Evolutionary conservation across 2,329 filamentous ascomycete species (phyloP).

Genomic region (Fusarium phyllophilum): DNA sequence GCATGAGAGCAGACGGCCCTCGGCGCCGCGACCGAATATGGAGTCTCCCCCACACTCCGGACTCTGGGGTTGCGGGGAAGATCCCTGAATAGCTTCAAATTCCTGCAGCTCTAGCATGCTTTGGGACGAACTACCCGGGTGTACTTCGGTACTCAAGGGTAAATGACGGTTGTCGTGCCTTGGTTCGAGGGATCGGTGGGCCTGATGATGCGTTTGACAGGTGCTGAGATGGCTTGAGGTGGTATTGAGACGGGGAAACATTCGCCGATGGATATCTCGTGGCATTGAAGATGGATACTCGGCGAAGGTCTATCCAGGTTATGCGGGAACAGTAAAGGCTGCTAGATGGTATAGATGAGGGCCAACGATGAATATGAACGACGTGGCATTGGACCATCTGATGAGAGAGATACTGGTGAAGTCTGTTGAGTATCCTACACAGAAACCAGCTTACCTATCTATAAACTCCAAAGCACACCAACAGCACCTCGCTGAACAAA

Average conservation of each 20-base stretch:
- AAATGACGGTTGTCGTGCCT: neutral
- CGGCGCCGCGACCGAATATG: slow-evolving; percentile 25
- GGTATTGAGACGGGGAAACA: neutral
- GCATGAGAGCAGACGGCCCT: neutral
- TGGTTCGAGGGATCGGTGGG: neutral
- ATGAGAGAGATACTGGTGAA: neutral
- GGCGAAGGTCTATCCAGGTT: fast-evolving
- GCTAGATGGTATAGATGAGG: neutral
- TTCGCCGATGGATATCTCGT: neutral
- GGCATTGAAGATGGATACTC: neutral
- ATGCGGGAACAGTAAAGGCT: neutral
- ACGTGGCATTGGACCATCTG: neutral
- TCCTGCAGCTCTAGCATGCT: neutral
- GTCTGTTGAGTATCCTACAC: neutral
- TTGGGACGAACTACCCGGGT: neutral
- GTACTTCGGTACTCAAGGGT: neutral
- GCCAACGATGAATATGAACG: too few relatives aligned
- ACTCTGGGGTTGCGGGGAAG: slow-evolving; percentile 13
- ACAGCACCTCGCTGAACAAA: slow-evolving; percentile 13
- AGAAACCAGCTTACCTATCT: neutral
- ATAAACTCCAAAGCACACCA: neutral
- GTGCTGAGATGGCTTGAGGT: neutral
- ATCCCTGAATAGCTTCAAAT: neutral
- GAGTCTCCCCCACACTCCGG: slow-evolving; percentile 13
- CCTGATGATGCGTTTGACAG: neutral